phyloP scores from a whole-genome alignment of 179 eudicot species.

The Beta lomatogona region DNA sequence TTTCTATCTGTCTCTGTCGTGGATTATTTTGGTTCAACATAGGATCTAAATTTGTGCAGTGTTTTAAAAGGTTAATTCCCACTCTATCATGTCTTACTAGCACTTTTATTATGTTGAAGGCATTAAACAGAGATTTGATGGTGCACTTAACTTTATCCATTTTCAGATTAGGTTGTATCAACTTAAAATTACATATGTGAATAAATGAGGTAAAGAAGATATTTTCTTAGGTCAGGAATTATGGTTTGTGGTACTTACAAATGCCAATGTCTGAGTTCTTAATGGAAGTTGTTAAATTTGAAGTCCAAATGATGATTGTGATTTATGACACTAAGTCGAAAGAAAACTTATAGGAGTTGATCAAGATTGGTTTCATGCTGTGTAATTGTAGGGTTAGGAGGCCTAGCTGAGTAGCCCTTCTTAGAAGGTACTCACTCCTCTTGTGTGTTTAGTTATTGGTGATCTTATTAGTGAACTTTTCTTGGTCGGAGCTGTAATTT shows the following conservation, averaged over 20 bases:
- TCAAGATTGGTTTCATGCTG: background rate
- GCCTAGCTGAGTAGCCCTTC: background rate
- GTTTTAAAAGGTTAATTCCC: background rate
- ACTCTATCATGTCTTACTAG: background rate
- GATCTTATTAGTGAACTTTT: background rate
- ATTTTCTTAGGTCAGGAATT: background rate
- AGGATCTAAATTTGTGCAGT: background rate
- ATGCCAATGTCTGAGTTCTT: background rate
- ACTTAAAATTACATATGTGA: background rate
- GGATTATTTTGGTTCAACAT: background rate
- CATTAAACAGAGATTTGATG: background rate
- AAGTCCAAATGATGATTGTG: background rate
- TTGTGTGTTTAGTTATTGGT: background rate
- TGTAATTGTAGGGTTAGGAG: constrained; percentile 1
- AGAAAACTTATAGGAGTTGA: background rate
- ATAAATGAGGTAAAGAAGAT: background rate
- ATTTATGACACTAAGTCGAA: background rate
- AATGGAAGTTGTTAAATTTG: no score
- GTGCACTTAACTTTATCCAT: background rate
- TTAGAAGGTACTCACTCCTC: background rate
- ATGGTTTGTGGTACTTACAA: background rate
- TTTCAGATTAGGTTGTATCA: no score
- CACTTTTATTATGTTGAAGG: background rate
- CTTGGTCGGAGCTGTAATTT: background rate
- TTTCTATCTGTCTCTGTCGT: background rate